These are phyloP conservation scores for Datisca glomerata DNA, from an alignment of 306 rosid genomes.

Conservation along the genomic window DNA sequence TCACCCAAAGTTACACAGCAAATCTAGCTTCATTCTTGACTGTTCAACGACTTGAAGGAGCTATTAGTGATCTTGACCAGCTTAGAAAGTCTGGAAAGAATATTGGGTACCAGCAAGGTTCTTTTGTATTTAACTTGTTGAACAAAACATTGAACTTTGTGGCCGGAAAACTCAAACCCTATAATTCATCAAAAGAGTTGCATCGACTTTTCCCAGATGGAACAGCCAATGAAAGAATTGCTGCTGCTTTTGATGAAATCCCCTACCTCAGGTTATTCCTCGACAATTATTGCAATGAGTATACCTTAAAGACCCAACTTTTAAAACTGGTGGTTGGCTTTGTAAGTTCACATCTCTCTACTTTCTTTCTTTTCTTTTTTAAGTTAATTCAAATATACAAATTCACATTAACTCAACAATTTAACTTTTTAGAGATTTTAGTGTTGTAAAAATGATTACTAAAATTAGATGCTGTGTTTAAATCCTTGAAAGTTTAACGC, in stretches of 20 bases:
- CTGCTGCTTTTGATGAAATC: constrained; percentile 30
- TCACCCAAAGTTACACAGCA: constrained; percentile 32
- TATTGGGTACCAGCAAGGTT: constrained; percentile 16
- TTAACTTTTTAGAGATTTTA: no score
- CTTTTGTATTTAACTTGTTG: constrained; percentile 12
- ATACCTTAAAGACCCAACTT: constrained; percentile 25
- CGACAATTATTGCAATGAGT: constrained; percentile 11
- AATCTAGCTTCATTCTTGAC: constrained; percentile 28
- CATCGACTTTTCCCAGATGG: constrained; percentile 16
- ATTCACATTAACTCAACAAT: no score
- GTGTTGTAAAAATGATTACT: no score
- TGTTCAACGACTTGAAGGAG: constrained; percentile 12
- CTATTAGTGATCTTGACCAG: constrained; percentile 15
- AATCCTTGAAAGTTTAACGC: no score
- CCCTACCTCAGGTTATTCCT: constrained; percentile 25
- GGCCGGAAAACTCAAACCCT: constrained; percentile 11
- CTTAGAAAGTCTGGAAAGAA: neutral
- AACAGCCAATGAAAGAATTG: constrained; percentile 25
- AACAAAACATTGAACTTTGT: constrained; percentile 1
- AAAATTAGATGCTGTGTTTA: no score
- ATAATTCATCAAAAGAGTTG: constrained; percentile 7
- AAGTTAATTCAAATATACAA: neutral
- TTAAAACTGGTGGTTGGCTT: constrained; percentile 31
- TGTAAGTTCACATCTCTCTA: constrained; percentile 13
- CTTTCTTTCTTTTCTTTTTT: neutral